A percentile compares a stretch with the other conserved stretches of the same genome.
These are phyloP conservation scores for Ceratobasidium sp. DNA, from an alignment of 1,284 basidiomycete species.

Conservation along the genomic window DNA sequence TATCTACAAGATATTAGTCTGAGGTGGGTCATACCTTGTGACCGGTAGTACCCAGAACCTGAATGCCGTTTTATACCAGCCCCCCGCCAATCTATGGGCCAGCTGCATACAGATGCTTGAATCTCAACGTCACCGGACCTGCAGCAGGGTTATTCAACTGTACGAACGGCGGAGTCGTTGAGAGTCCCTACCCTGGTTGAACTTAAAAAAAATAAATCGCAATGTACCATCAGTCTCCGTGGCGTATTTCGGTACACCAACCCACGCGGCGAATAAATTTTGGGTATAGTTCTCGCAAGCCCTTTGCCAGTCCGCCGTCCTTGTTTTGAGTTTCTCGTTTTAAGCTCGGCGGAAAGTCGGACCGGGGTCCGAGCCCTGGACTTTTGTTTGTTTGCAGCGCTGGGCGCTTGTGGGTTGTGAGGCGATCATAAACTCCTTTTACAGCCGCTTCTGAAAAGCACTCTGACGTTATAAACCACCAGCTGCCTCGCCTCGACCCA, in stretches of 20 bases:
- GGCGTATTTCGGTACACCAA: no score
- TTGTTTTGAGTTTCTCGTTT: no score
- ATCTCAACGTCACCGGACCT: slow-evolving; percentile 22
- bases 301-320: no score
- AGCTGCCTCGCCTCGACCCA: background rate
- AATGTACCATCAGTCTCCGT: no score
- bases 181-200: slow-evolving; percentile 15
- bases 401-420: slow-evolving; percentile 13
- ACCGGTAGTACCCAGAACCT: background rate
- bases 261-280: no score
- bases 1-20: slow-evolving; percentile 28
- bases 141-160: slow-evolving; percentile 32
- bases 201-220: no score
- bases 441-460: slow-evolving; percentile 2
- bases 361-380: background rate
- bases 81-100: slow-evolving; percentile 13
- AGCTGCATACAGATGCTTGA: slow-evolving; percentile 24
- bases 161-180: slow-evolving; percentile 14
- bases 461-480: background rate
- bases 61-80: background rate
- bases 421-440: no score
- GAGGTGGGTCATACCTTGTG: background rate
- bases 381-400: background rate
- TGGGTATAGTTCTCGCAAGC: no score
- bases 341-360: no score